Evolutionary conservation across 1,284 basidiomycete species (phyloP), one percentile per base, ranked within the genome.

Genomic region (Boletellus deceptivus): DNA sequence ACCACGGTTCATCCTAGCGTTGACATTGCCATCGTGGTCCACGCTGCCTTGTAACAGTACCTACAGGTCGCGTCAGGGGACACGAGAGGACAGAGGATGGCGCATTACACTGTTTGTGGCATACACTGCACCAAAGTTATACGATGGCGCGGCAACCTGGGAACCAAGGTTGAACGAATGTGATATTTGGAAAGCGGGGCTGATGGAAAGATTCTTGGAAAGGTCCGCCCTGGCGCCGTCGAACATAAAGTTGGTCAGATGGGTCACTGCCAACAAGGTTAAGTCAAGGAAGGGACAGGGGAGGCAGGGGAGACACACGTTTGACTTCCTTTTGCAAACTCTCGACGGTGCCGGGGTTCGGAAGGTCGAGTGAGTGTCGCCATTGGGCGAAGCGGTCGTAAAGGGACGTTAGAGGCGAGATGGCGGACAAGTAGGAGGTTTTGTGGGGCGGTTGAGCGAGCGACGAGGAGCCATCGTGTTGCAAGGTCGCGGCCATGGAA

Each of bases 151-250:
- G 29, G 81, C 70, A 36, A 84, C 82, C 69, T 90, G 83, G 53
- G 89, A 89, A 29, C 91, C 93, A 55, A 95, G 74, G 50, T 87
- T 79, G 74, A 99, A 98, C 37, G 93, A 92, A 72, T 99, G 97
- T 53, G 94, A 95, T 65, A 98, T 90, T 77, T 98, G 95, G 84
- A 99, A 99, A 50, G 92, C 86, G 29, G 97, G 97, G 72, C 86
- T 93, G 70, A 91, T 82, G 50, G 93, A 97, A 60, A 99, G 78
- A 59, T 84, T 89, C 77, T 99, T 99, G 54, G 93, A 90, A 61
- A 99, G 78, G 75, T 99, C 97, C 45, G 97, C 97, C 62, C 95
- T 82, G 38, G 82, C 96, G 58, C 97, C 97, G 76, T 99, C 97
- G 71, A 98, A 99, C 68, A 95, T 85, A 74, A 89, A 96, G 78